A percentile compares a stretch with the other conserved stretches of the same genome.
These are phyloP conservation scores for Meyerozyma smithsonii DNA, from an alignment of 1,139 yeast species.

Conservation along the genomic window DNA sequence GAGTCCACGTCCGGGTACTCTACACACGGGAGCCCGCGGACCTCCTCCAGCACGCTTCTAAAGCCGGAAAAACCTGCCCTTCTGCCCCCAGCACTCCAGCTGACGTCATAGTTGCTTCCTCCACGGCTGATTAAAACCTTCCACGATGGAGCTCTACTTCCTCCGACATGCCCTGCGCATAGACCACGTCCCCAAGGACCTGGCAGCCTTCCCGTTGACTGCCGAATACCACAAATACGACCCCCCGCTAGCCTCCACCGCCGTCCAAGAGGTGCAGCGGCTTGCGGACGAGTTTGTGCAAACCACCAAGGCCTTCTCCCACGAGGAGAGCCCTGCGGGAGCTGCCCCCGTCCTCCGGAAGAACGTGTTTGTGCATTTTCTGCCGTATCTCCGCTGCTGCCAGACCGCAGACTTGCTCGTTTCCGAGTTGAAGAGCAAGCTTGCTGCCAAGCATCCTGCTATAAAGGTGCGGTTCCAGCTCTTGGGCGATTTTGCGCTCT, in stretches of 20 bases:
- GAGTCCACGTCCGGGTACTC: no score
- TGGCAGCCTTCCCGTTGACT: conserved; percentile 23
- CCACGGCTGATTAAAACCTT: conserved; percentile 2
- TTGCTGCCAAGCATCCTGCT: conserved; percentile 24
- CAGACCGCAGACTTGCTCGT: conserved; percentile 42
- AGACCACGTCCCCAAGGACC: conserved; percentile 31
- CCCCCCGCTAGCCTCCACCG: conserved; percentile 33
- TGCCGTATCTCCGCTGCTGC: conserved; percentile 43
- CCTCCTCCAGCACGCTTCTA: neutral
- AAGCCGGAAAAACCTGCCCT: neutral
- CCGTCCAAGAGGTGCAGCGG: conserved; percentile 25
- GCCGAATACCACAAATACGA: conserved; percentile 33
- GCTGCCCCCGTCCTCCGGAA: conserved; percentile 21
- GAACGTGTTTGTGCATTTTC: conserved; percentile 38
- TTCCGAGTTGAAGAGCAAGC: conserved; percentile 23
- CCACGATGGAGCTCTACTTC: conserved; percentile 31
- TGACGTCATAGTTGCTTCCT: neutral
- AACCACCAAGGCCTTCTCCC: conserved; percentile 22
- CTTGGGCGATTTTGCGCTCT: conserved; percentile 43
- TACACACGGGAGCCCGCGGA: no score
- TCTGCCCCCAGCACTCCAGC: neutral
- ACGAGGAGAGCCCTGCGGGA: conserved; percentile 7
- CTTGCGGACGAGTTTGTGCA: conserved; percentile 27
- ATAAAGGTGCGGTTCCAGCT: conserved; percentile 37
- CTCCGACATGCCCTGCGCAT: conserved; percentile 44